These are phyloP conservation scores for Brassica hybrid DNA, from an alignment of 441 rosid species.

Conservation along the genomic window DNA sequence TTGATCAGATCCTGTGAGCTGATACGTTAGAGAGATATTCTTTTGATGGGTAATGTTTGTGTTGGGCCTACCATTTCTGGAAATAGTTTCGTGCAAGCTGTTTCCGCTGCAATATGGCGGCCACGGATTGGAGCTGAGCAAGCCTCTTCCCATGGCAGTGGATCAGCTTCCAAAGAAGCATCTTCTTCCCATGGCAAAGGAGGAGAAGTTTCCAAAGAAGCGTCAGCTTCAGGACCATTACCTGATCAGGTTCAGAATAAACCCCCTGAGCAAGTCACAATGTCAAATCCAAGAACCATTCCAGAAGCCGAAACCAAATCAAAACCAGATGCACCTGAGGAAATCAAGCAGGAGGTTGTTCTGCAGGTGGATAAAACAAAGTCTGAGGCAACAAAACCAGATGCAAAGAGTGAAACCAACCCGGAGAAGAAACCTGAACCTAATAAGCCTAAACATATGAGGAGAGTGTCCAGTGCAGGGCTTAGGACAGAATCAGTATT, in stretches of 20 bases:
- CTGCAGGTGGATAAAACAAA: constrained; percentile 22
- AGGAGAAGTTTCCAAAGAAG: constrained; percentile 31
- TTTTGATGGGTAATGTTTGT: constrained; percentile 71
- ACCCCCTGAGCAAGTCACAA: constrained; percentile 65
- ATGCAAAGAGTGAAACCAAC: constrained; percentile 46
- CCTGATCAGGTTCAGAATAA: constrained; percentile 64
- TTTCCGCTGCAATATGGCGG: constrained; percentile 73
- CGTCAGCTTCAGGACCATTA: constrained; percentile 46
- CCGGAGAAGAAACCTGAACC: constrained; percentile 52
- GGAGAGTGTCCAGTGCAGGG: constrained; percentile 87
- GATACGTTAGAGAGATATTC: constrained; percentile 11
- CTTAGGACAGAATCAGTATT: constrained; percentile 77
- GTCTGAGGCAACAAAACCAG: constrained; percentile 38
- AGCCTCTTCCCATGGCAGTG: constrained; percentile 41
- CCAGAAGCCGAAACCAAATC: constrained; percentile 49
- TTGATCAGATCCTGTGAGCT: background rate
- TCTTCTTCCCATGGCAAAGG: constrained; percentile 38
- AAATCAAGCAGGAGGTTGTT: constrained; percentile 24
- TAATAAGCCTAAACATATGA: constrained; percentile 70
- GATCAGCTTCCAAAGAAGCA: background rate
- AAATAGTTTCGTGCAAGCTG: constrained; percentile 68
- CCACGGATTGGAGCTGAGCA: constrained; percentile 53
- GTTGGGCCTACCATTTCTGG: constrained; percentile 67
- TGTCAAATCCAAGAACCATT: constrained; percentile 48
- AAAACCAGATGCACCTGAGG: constrained; percentile 41